phyloP scores from a whole-genome alignment of 352 stramenopile genomes.

The Plasmopara viticola region DNA sequence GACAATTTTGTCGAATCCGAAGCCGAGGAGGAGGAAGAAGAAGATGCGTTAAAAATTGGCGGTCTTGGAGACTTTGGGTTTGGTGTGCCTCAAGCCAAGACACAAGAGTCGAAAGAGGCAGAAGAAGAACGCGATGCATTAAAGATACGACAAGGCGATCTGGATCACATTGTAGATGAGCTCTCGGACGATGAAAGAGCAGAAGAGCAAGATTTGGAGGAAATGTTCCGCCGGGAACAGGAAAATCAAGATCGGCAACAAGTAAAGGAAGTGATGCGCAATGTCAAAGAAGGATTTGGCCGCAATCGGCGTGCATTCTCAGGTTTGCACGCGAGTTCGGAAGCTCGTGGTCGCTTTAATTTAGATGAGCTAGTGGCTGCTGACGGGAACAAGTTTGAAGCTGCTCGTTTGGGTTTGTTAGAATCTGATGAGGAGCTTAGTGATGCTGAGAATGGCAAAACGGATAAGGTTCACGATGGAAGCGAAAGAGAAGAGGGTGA shows the following conservation, averaged over 20 bases:
- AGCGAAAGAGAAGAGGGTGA: conserved; percentile 34
- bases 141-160: conserved; percentile 67
- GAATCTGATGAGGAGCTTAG: conserved; percentile 77
- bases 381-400: conserved; percentile 70
- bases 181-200: conserved; percentile 77
- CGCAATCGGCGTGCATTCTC: conserved; percentile 75
- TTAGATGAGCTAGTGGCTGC: conserved; percentile 75
- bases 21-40: conserved; percentile 82
- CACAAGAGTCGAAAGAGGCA: conserved; percentile 64
- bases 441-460: conserved; percentile 36
- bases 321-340: conserved; percentile 35
- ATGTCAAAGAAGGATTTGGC: conserved; percentile 85
- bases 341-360: conserved; percentile 76
- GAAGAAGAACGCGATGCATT: conserved; percentile 73
- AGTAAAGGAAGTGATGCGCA: conserved; percentile 81
- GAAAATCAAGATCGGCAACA: conserved; percentile 65
- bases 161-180: conserved; percentile 83
- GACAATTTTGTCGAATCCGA: conserved; percentile 74
- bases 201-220: conserved; percentile 57
- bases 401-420: conserved; percentile 65
- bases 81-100: conserved; percentile 59
- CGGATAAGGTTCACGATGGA: conserved; percentile 19
- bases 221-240: conserved; percentile 65
- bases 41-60: conserved; percentile 77
- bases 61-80: conserved; percentile 83